Base-by-base conservation (phyloP, 2,329 filamentous ascomycete species). In the Aspergillus piperis region DNA sequence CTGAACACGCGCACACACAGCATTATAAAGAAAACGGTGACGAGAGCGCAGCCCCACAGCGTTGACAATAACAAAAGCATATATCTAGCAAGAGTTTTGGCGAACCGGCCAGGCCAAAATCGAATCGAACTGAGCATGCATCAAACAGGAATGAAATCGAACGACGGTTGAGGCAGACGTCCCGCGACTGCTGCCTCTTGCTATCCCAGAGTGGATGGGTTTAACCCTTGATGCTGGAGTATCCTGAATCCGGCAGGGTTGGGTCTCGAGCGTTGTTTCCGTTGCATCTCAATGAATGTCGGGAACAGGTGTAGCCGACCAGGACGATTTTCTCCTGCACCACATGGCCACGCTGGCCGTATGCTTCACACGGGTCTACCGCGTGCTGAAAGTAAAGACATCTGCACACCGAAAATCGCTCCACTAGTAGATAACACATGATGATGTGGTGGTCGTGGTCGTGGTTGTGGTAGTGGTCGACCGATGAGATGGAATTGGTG, bases 321-420 rank as follows among this genome's bases (percentile, higher is more conserved):
- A 91, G 82, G 54, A 96, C 90, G 6, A 86, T 90, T 73, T 89
- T 88, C 71, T 90, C 88, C 66, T 91, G 86, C 59, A 93, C 80
- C 49, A 70, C 69, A 71, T 96, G 92, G 50, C 89, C 89, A 53
- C 86, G 85, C 61, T 89, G 87, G 62, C 89, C 90, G 73, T 92
- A 91, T 38, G 86, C 82, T 52, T 87, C 82, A 74, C 92, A 96
- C 62, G 90, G 89, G 72, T 96, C 92, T 69, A 96, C 84, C 51
- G 90, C 88, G 75, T 96, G 93, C 71, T 89, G 84, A 81, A 94
- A 91, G 82, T 96, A 96, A 68, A 94, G 83, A 78, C 92, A 96
- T 65, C 88, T 86, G 83, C 92, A 96, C 58, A 89, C 90, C 58
- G 92, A 88, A 81, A 92, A 96, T 61, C 91, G 84, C 77, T 96